These are phyloP conservation scores for Yamadazyma oceani DNA, from an alignment of 1,139 yeast species.

Conservation along the genomic window DNA sequence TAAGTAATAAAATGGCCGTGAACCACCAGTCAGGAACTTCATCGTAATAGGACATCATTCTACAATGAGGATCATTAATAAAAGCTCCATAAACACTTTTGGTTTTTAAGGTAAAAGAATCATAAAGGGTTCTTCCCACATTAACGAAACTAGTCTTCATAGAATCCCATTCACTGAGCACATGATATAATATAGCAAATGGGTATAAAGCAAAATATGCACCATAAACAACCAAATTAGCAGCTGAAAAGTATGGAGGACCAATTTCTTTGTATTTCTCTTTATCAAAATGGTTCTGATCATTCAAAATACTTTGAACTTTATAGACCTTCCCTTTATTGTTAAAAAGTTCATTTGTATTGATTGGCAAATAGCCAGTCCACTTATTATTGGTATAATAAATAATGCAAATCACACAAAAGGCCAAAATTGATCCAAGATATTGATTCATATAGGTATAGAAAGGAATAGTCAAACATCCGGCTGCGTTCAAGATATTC, in stretches of 20 bases:
- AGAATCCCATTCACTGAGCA: slow-evolving; percentile 45
- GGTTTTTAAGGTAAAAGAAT: slow-evolving; percentile 30
- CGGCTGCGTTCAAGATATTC: slow-evolving; percentile 41
- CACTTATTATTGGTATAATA: slow-evolving; percentile 41
- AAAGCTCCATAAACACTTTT: slow-evolving; percentile 50
- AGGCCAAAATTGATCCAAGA: slow-evolving; percentile 35
- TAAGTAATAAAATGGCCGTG: slow-evolving; percentile 40
- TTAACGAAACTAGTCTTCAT: slow-evolving; percentile 41
- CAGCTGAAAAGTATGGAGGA: slow-evolving; percentile 47
- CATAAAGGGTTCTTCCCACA: slow-evolving; percentile 33
- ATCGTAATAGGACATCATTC: slow-evolving; percentile 52
- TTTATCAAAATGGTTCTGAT: slow-evolving; percentile 31
- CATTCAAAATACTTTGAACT: slow-evolving; percentile 34
- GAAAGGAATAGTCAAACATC: slow-evolving; percentile 44
- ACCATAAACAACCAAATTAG: slow-evolving; percentile 42
- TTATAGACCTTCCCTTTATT: slow-evolving; percentile 35
- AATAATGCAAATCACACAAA: slow-evolving; percentile 28
- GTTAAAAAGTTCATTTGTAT: slow-evolving; percentile 37
- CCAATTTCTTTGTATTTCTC: slow-evolving; percentile 33
- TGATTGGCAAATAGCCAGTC: slow-evolving; percentile 42
- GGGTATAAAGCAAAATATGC: slow-evolving; percentile 45
- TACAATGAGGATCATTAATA: slow-evolving; percentile 54
- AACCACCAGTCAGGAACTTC: slow-evolving; percentile 71
- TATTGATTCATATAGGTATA: slow-evolving; percentile 39
- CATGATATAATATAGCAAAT: slow-evolving; percentile 40